These are phyloP conservation scores for Echinochloa phyllopogon DNA, from an alignment of 176 grass and related monocot genomes.

Conservation along the genomic window DNA sequence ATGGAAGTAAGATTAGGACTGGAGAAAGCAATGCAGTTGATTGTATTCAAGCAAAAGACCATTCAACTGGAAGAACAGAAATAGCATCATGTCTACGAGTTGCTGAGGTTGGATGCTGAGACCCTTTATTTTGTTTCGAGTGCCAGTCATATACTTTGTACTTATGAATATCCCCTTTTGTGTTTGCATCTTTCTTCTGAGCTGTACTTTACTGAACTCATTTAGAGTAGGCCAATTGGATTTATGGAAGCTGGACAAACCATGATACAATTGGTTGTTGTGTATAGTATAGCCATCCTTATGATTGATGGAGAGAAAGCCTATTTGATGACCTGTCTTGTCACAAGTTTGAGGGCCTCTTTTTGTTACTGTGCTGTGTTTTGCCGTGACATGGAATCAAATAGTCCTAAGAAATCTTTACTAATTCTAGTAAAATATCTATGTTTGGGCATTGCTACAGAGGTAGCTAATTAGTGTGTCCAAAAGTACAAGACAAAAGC, in stretches of 20 bases:
- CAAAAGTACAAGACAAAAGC: not conserved
- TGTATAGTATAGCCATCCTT: not conserved
- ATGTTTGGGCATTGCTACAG: not conserved
- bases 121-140: slow-evolving; percentile 30
- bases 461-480: not conserved
- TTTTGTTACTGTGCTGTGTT: not conserved
- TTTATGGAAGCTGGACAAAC: not conserved
- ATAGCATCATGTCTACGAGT: slow-evolving; percentile 92
- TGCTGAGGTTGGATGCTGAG: slow-evolving; percentile 73
- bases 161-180: not conserved
- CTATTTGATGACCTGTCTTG: not conserved
- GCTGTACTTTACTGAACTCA: slow-evolving; percentile 7
- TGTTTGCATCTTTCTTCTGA: not conserved
- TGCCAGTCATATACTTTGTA: slow-evolving; percentile 27
- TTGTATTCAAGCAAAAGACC: slow-evolving; percentile 90
- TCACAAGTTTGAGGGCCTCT: not conserved
- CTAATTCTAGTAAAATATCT: slow-evolving; percentile 1
- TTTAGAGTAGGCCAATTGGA: slow-evolving; percentile 7
- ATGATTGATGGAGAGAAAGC: not conserved
- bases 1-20: slow-evolving; percentile 81
- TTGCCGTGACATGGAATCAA: not conserved
- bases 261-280: not conserved
- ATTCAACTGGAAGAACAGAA: slow-evolving; percentile 80
- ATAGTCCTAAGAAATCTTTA: slow-evolving; percentile 8
- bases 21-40: slow-evolving; percentile 70